Base-by-base conservation (phyloP, 169 alveolate species). In the Blepharisma undulans region DNA sequence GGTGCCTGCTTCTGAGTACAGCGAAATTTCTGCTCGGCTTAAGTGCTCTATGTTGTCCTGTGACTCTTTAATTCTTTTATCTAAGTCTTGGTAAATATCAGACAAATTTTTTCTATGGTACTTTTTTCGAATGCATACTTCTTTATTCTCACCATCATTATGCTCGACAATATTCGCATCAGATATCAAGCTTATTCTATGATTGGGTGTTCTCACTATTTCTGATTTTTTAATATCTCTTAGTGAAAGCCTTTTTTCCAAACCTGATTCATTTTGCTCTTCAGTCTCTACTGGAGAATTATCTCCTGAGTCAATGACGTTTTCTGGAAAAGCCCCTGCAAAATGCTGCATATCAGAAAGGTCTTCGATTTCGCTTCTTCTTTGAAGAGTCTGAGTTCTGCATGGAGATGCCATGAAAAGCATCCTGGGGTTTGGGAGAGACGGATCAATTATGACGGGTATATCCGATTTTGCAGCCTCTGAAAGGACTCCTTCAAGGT, bases 261-360 rank as follows among this genome's bases (percentile, higher is more conserved):
- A 5, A 1, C 29, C 34, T 32, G 22, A 30, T 6, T 27, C 33
- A n/a, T 33, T 29, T 79, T 22, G 16, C 19, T 3, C 66, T 16
- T 79, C 66, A 29, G 87, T 12, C 48, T n/a, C 34, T 79, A 19
- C 27, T 10, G 32, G 27, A n/a, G 25, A 22, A n/a, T 22, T n/a
- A 6, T 61, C 84, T 66, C 30, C 48, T 14, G 27, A 30, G 12
- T n/a, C 59, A 21, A 32, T 33, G 10, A 82, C 25, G 19, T 21
- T 27, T n/a, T 82, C 89, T 25, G 87, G 87, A 79, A 79, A 79
- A 22, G 89, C 89, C 34, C 78, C 72, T 1, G 76, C 29, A 82
- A 36, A 36, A 10, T 72, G 34, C 36, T 72, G 27, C 36, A 21
- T 19, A 22, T 36, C 36, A 0, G 77, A 21, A 30, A 32, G 22